Evolutionary conservation across 2,329 filamentous ascomycete genomes (phyloP).

Genomic region (Alternaria rosae): DNA sequence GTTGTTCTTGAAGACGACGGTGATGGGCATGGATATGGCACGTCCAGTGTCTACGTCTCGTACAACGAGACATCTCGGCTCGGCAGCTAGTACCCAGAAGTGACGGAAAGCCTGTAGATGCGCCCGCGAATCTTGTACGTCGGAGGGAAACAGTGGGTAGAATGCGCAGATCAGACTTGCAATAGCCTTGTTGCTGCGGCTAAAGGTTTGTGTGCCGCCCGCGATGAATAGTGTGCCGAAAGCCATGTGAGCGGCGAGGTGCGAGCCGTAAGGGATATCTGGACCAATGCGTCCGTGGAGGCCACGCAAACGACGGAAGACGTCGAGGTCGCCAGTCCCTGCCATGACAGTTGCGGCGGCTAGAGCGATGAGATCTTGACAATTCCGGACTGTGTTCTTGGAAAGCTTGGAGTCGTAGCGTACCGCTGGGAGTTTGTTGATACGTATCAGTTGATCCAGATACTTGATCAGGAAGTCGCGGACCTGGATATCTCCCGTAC

Average conservation of each 20-base stretch:
- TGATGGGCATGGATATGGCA: slow-evolving; percentile 76
- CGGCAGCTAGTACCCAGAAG: slow-evolving; percentile 93
- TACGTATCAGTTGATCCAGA: slow-evolving; percentile 83
- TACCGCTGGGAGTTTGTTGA: slow-evolving; percentile 68
- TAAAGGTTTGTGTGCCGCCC: slow-evolving; percentile 90
- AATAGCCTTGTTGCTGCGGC: slow-evolving; percentile 85
- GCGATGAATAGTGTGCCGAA: slow-evolving; percentile 91
- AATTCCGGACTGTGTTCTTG: slow-evolving; percentile 84
- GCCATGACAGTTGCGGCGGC: slow-evolving; percentile 91
- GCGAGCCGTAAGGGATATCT: slow-evolving; percentile 89
- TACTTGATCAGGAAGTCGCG: slow-evolving; percentile 85
- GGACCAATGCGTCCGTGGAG: slow-evolving; percentile 86
- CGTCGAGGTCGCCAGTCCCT: slow-evolving; percentile 85
- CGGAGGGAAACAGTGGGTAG: slow-evolving; percentile 89
- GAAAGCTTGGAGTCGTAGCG: slow-evolving; percentile 86
- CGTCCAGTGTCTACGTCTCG: slow-evolving; percentile 86
- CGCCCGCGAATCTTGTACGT: slow-evolving; percentile 90
- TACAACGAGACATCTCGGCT: slow-evolving; percentile 85
- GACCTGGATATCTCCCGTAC: slow-evolving; percentile 66
- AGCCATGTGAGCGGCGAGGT: slow-evolving; percentile 90
- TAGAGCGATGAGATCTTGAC: slow-evolving; percentile 85
- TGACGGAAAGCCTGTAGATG: slow-evolving; percentile 97
- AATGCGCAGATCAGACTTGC: slow-evolving; percentile 88
- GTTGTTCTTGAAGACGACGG: slow-evolving; percentile 64
- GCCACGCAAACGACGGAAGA: slow-evolving; percentile 84